Evolutionary conservation across 2,329 filamentous ascomycete genomes (phyloP).

Genomic region (Didymella pomorum): DNA sequence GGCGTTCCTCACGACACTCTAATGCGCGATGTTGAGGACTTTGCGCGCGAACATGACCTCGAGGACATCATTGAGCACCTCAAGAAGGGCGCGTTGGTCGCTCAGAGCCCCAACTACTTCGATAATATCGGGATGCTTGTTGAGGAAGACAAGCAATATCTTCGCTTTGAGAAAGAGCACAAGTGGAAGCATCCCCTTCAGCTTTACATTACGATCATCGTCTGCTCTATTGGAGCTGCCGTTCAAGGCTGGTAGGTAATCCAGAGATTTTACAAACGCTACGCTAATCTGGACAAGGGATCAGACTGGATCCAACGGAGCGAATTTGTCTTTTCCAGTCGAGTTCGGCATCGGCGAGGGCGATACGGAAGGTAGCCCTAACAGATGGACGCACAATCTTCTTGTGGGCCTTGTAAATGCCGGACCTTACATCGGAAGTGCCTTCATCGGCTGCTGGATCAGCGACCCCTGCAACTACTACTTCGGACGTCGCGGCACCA

Average conservation of each 20-base stretch:
- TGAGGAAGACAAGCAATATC: constrained; percentile 65
- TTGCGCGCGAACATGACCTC: constrained; percentile 69
- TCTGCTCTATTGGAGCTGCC: constrained; percentile 72
- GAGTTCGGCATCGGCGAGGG: constrained; percentile 57
- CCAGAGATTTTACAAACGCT: no score
- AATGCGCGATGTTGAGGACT: constrained; percentile 64
- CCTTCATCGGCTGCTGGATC: constrained; percentile 39
- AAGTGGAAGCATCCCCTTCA: constrained; percentile 66
- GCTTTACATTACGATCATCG: constrained; percentile 70
- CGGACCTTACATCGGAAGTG: constrained; percentile 41
- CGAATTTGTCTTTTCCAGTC: constrained; percentile 66
- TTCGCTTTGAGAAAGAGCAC: constrained; percentile 69
- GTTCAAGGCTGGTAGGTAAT: constrained; percentile 50
- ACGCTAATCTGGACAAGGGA: constrained; percentile 55
- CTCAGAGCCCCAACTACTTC: constrained; percentile 70
- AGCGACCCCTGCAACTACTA: constrained; percentile 42
- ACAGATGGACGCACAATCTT: constrained; percentile 29
- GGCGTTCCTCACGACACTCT: constrained; percentile 62
- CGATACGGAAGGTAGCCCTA: constrained; percentile 22
- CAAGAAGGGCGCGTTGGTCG: constrained; percentile 67
- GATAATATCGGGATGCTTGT: constrained; percentile 68
- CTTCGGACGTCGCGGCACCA: constrained; percentile 37
- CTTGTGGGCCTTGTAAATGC: constrained; percentile 32
- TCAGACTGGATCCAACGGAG: constrained; percentile 61
- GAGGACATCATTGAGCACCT: constrained; percentile 48